These are phyloP conservation scores for Xylaria curta DNA, from an alignment of 495 filamentous ascomycete species.

Conservation along the genomic window DNA sequence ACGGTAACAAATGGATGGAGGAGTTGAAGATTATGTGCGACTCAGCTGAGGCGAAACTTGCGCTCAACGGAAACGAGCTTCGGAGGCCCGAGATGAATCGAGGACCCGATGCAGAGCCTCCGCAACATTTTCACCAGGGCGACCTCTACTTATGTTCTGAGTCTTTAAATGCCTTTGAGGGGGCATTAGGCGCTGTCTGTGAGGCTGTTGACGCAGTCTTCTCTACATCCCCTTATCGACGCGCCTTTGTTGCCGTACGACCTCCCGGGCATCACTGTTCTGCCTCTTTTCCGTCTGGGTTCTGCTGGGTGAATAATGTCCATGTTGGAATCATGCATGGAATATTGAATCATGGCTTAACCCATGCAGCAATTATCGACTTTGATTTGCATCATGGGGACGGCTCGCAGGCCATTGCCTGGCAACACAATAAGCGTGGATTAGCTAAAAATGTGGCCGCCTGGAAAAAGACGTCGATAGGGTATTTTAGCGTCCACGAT, in stretches of 20 bases:
- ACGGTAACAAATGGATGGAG: conserved; percentile 88
- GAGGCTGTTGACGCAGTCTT: conserved; percentile 92
- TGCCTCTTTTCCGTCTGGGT: conserved; percentile 83
- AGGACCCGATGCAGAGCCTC: conserved; percentile 51
- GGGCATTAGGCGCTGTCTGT: conserved; percentile 85
- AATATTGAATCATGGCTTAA: conserved; percentile 78
- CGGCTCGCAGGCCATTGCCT: conserved; percentile 90
- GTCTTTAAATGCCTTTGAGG: conserved; percentile 85
- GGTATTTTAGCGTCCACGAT: conserved; percentile 95
- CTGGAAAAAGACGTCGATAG: conserved; percentile 83
- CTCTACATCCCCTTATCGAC: conserved; percentile 59
- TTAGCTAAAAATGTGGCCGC: conserved; percentile 69
- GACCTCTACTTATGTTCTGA: conserved; percentile 90
- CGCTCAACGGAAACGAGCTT: conserved; percentile 76
- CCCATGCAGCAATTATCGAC: conserved; percentile 94
- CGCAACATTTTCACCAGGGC: conserved; percentile 71
- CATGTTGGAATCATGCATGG: conserved; percentile 95
- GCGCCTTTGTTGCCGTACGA: conserved; percentile 81
- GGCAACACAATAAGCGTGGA: conserved; percentile 76
- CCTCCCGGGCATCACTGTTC: conserved; percentile 97
- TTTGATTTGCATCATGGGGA: conserved; percentile 98
- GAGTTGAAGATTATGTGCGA: conserved; percentile 87
- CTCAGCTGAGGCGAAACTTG: conserved; percentile 73
- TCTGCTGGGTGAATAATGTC: conserved; percentile 99
- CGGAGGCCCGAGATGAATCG: conserved; percentile 62